Evolutionary conservation across 495 filamentous ascomycete genomes (phyloP).

Genomic region (Xylaria cubensis): DNA sequence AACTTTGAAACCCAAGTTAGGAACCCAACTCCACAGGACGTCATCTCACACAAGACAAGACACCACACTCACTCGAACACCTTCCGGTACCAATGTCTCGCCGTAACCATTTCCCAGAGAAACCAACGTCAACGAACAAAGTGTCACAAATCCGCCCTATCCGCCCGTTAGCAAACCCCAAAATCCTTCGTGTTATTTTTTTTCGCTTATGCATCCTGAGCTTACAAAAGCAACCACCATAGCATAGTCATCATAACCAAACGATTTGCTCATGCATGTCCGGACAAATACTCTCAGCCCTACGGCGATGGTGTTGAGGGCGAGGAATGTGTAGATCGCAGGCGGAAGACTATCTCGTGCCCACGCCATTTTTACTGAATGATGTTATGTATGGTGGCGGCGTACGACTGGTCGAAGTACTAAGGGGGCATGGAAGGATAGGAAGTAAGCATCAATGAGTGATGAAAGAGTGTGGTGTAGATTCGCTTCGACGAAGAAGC

Average conservation of each 20-base stretch:
- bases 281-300: conserved; percentile 24
- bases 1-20: conserved; percentile 7
- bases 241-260: conserved; percentile 29
- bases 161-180: neutral
- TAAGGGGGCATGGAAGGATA: conserved; percentile 7
- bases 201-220: neutral
- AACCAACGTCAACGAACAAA: conserved; percentile 26
- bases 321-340: conserved; percentile 27
- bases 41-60: neutral
- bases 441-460: neutral
- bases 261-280: conserved; percentile 27
- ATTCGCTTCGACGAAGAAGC: neutral
- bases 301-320: conserved; percentile 24
- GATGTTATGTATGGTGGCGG: conserved; percentile 17
- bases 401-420: neutral
- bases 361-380: conserved; percentile 22
- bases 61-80: conserved; percentile 20
- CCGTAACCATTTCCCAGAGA: conserved; percentile 24
- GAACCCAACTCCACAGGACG: neutral
- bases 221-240: conserved; percentile 28
- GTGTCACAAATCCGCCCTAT: conserved; percentile 22
- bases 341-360: conserved; percentile 29
- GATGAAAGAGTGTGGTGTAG: conserved; percentile 12
- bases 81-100: conserved; percentile 14
- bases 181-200: too few relatives aligned